Evolutionary conservation across 352 stramenopile species (phyloP).

Genomic region (Thraustochytrium striatum): DNA sequence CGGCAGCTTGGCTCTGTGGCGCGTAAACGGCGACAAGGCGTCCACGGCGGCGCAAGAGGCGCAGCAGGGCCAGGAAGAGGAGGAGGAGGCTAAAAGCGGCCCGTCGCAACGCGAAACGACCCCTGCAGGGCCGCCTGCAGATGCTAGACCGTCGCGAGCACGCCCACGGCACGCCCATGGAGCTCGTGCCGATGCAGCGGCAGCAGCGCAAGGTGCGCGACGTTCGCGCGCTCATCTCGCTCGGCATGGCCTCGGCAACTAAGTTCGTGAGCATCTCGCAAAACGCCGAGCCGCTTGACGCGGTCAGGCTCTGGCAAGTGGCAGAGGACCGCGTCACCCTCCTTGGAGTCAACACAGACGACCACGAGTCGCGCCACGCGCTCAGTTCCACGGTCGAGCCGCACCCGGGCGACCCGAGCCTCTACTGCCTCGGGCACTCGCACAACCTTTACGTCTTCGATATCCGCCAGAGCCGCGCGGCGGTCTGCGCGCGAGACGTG

Average conservation of each 20-base stretch:
- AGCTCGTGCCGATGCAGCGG: background rate
- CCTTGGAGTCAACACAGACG: background rate
- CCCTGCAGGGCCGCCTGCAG: background rate
- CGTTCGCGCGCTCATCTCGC: background rate
- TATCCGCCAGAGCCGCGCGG: background rate
- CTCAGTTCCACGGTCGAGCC: background rate
- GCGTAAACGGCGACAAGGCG: background rate
- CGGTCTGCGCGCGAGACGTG: background rate
- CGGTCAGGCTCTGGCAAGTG: constrained; percentile 3
- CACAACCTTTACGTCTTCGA: background rate
- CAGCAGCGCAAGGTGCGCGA: too few relatives aligned
- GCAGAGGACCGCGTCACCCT: background rate
- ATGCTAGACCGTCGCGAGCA: background rate
- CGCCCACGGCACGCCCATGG: background rate
- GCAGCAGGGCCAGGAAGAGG: background rate
- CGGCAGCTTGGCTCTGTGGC: background rate
- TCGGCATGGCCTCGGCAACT: background rate
- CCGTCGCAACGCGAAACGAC: background rate
- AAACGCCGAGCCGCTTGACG: background rate
- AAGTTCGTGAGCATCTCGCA: constrained; percentile 3
- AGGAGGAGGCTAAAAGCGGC: background rate
- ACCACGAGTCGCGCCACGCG: background rate
- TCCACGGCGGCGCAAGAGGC: background rate
- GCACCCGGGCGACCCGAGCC: background rate
- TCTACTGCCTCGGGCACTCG: background rate